Base-by-base conservation (phyloP, 768 basidiomycete genomes). In the Pleurotus pulmonarius region DNA sequence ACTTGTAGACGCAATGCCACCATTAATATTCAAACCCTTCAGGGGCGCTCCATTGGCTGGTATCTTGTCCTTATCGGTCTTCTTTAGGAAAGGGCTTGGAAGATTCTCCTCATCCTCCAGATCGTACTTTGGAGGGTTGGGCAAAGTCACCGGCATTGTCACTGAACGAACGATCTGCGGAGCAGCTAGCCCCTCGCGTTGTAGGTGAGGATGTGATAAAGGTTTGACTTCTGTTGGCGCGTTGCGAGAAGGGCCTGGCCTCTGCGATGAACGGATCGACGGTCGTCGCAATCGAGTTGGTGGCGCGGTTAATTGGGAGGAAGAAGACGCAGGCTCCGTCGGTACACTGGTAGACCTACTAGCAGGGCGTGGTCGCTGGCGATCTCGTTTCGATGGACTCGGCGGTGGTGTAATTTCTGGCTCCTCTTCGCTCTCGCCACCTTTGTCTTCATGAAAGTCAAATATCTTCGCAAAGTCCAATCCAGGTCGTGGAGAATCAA, bases 401-500 rank as follows among this genome's bases (percentile, higher is more conserved):
- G 75, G 75, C 5, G 81, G 80, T 0, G 76, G 76, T 41, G 64
- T 40, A 69, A 69, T 49, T 69, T 68, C 8, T 62, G 66, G 20
- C 69, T 70, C 49, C 58, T 66, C 59, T 18, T 63, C 69, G 5
- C 52, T 45, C 18, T 71, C 70, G 16, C 63, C 60, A 20, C 73
- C 68, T 53, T 75, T 73, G 15, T 74, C 74, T 40, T 75, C 72
- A n/a, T 74, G 69, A 67, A 86, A 84, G 62, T 90, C 88, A 59
- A 91, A 91, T 47, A 90, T 90, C 69, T 84, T 86, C 7, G 85
- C 80, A 64, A 92, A 92, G 63, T 88, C 83, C 24, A 92, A 75
- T 2, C 83, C 85, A 39, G 88, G 83, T 58, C 78, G 84, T 0
- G 90, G 90, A 6, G 86, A 86, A 41, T 80, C 77, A 63, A 92